Percentiles rank a stretch among this genome's conserved stretches.
Conservation (phyloP, 208 protist genomes). For the Vickermania ingenoplastis region DNA sequence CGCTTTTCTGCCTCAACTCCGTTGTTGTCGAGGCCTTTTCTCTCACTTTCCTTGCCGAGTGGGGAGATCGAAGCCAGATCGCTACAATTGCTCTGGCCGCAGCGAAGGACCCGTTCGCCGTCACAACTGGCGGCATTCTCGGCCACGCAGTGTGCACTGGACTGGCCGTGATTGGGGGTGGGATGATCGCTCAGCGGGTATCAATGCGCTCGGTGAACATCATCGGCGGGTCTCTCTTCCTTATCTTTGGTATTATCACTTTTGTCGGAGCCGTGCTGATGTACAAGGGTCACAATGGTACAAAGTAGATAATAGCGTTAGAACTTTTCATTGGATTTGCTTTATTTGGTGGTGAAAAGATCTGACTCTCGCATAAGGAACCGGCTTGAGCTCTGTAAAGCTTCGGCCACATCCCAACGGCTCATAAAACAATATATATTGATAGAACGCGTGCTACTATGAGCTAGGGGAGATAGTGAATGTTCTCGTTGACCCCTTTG, state of each 20-base stretch:
- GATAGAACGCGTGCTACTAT: too few species aligned
- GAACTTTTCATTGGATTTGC: too few species aligned
- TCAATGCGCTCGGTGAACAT: conserved; percentile 76
- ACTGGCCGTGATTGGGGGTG: conserved; percentile 87
- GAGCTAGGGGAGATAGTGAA: too few species aligned
- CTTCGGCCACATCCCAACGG: too few species aligned
- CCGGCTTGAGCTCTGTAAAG: too few species aligned
- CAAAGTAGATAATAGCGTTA: too few species aligned
- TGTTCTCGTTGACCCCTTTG: too few species aligned
- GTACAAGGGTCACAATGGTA: too few species aligned
- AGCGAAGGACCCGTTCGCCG: conserved; percentile 87
- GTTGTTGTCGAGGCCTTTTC: conserved; percentile 90
- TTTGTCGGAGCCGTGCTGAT: conserved; percentile 35
- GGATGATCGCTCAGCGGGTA: conserved; percentile 63
- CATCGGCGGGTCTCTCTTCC: conserved; percentile 68
- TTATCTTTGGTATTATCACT: conserved; percentile 65
- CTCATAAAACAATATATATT: too few species aligned
- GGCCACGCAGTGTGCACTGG: conserved; percentile 94
- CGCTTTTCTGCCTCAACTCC: conserved; percentile 27
- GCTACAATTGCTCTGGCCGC: conserved; percentile 91
- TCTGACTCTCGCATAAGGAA: too few species aligned
- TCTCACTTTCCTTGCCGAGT: conserved; percentile 95
- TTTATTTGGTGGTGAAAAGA: too few species aligned
- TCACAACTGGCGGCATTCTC: conserved; percentile 89
- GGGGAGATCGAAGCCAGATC: conserved; percentile 95